A percentile compares a stretch with the other conserved stretches of the same genome.
phyloP scores from a whole-genome alignment of 2,329 filamentous ascomycete species.

The Cercospora sesami region DNA sequence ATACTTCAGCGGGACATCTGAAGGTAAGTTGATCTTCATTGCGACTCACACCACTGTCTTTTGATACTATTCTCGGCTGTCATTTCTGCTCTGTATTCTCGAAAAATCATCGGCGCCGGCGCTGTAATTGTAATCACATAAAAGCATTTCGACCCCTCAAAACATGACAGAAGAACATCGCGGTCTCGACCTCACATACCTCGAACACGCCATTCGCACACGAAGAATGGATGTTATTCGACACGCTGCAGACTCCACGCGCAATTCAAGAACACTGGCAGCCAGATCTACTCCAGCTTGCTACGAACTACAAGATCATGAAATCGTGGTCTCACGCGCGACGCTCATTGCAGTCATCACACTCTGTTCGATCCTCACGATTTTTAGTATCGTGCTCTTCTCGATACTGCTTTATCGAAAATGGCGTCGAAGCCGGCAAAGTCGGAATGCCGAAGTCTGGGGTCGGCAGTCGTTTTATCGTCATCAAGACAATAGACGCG shows the following conservation, averaged over 20 bases:
- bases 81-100: no score
- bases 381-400: slow-evolving; percentile 24
- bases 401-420: slow-evolving; percentile 27
- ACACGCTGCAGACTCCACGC: not conserved
- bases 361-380: slow-evolving; percentile 27
- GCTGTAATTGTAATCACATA: slow-evolving; percentile 2
- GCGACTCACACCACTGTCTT: not conserved
- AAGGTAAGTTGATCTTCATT: slow-evolving; percentile 4
- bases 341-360: slow-evolving; percentile 31
- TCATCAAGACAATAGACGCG: slow-evolving; percentile 20
- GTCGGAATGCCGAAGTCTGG: slow-evolving; percentile 26
- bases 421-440: slow-evolving; percentile 20
- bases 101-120: not conserved
- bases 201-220: slow-evolving; percentile 13
- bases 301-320: slow-evolving; percentile 15
- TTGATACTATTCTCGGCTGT: not conserved
- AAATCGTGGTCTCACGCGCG: slow-evolving; percentile 32
- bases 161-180: not conserved
- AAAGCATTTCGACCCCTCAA: not conserved
- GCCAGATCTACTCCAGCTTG: slow-evolving; percentile 7
- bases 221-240: slow-evolving; percentile 10
- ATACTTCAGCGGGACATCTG: not conserved
- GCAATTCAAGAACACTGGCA: not conserved
- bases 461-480: slow-evolving; percentile 27
- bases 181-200: slow-evolving; percentile 9